Conservation (phyloP, 495 filamentous ascomycete species). For the Penicillium silybi region DNA sequence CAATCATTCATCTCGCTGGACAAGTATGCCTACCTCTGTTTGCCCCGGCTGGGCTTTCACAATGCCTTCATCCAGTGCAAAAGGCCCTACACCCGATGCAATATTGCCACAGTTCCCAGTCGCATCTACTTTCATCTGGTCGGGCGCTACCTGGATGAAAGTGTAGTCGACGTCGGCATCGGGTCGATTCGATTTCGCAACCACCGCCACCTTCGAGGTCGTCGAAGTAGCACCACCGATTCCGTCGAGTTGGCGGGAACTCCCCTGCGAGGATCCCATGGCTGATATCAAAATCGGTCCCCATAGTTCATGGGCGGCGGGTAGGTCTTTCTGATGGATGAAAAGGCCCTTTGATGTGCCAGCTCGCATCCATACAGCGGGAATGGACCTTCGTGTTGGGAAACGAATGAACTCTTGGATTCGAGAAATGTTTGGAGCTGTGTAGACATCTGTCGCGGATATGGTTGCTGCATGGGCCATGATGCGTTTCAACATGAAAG, state of each 20-base stretch:
- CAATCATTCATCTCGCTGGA: too few species aligned
- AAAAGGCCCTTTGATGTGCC: constrained; percentile 40
- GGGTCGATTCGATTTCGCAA: constrained; percentile 23
- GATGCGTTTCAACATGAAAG: too few species aligned
- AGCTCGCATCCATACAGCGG: constrained; percentile 35
- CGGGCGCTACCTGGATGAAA: constrained; percentile 33
- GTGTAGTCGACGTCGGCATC: constrained; percentile 37
- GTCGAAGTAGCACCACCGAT: constrained; percentile 38
- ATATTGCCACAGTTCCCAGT: constrained; percentile 44
- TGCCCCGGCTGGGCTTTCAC: constrained; percentile 17
- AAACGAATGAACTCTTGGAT: not conserved
- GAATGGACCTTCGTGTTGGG: constrained; percentile 10
- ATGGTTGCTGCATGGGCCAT: too few species aligned
- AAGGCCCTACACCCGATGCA: constrained; percentile 33
- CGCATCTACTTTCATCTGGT: constrained; percentile 29
- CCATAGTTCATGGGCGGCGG: constrained; percentile 17
- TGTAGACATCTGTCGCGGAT: too few species aligned
- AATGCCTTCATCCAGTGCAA: constrained; percentile 33
- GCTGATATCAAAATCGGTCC: constrained; percentile 27
- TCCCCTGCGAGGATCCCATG: constrained; percentile 25
- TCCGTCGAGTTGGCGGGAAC: constrained; percentile 30
- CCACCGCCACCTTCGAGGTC: constrained; percentile 37
- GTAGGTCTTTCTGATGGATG: constrained; percentile 30
- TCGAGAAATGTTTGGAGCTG: too few species aligned
- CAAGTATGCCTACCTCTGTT: constrained; percentile 22